Evolutionary conservation across 2,329 filamentous ascomycete genomes (phyloP).

Genomic region (Sarocladium strictum): DNA sequence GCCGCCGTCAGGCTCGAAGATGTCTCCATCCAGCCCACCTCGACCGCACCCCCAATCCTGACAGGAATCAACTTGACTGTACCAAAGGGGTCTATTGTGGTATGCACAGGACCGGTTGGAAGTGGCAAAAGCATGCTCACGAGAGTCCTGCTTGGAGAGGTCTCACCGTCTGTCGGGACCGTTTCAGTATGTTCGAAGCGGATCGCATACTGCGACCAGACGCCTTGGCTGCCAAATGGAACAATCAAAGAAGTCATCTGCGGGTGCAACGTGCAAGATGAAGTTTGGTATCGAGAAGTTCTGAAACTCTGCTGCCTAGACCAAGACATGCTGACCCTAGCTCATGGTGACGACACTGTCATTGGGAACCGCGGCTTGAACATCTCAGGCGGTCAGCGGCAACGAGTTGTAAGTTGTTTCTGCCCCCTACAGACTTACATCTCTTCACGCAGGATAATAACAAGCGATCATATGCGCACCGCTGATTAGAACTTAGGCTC

Average conservation of each 20-base stretch:
- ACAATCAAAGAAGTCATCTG: constrained; percentile 16
- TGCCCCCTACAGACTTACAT: too few species aligned
- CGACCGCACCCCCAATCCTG: neutral
- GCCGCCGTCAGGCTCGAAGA: neutral
- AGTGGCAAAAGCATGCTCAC: constrained; percentile 22
- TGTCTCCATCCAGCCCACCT: neutral
- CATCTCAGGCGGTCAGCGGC: constrained; percentile 17
- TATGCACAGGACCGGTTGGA: constrained; percentile 21
- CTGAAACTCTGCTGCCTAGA: constrained; percentile 16
- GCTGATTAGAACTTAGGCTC: neutral
- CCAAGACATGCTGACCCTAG: constrained; percentile 17
- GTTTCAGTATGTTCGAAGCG: constrained; percentile 8
- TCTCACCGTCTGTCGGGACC: constrained; percentile 6
- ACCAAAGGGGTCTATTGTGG: constrained; percentile 16
- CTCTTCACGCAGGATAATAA: too few species aligned
- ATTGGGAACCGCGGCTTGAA: constrained; percentile 17
- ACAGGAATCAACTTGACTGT: constrained; percentile 8
- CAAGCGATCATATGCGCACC: too few species aligned
- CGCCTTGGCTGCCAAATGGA: constrained; percentile 16
- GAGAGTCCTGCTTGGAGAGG: constrained; percentile 16
- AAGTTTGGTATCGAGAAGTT: constrained; percentile 15
- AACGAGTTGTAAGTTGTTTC: constrained; percentile 15
- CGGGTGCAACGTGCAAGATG: constrained; percentile 12
- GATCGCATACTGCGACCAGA: constrained; percentile 16
- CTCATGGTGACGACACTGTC: constrained; percentile 14